These are phyloP conservation scores for Ganoderma sinense DNA, from an alignment of 1,284 basidiomycete species.

Conservation along the genomic window DNA sequence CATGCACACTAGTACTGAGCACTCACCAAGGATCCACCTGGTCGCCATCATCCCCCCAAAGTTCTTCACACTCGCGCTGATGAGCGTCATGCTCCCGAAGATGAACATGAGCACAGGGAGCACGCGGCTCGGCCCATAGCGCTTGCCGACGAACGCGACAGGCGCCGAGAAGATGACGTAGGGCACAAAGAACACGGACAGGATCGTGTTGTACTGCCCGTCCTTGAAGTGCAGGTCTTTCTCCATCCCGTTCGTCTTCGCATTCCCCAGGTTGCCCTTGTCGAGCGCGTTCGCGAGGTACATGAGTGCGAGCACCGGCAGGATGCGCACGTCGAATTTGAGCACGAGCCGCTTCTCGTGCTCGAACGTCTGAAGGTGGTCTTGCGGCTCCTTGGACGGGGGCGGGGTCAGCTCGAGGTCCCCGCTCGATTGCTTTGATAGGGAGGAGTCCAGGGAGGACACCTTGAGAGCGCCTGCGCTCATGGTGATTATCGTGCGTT, in stretches of 20 bases:
- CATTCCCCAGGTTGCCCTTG: constrained; percentile 63
- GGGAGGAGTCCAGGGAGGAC: constrained; percentile 8
- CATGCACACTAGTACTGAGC: neutral
- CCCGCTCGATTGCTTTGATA: constrained; percentile 7
- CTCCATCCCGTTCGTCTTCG: constrained; percentile 53
- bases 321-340: constrained; percentile 22
- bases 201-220: constrained; percentile 43
- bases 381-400: neutral
- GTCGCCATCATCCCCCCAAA: constrained; percentile 21
- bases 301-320: constrained; percentile 39
- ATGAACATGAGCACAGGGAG: constrained; percentile 47
- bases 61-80: constrained; percentile 46
- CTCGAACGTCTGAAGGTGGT: constrained; percentile 14
- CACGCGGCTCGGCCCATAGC: constrained; percentile 42
- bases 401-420: neutral
- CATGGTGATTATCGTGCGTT: constrained; percentile 9
- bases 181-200: constrained; percentile 48
- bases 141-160: constrained; percentile 51
- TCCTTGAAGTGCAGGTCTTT: constrained; percentile 35
- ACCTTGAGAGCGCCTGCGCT: constrained; percentile 13
- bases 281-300: constrained; percentile 60
- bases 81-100: constrained; percentile 49
- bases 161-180: constrained; percentile 46
- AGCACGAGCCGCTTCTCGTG: constrained; percentile 20
- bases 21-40: constrained; percentile 40